These are phyloP conservation scores for Leccinum olivaceopallidum DNA, from an alignment of 768 basidiomycete genomes.

Conservation along the genomic window DNA sequence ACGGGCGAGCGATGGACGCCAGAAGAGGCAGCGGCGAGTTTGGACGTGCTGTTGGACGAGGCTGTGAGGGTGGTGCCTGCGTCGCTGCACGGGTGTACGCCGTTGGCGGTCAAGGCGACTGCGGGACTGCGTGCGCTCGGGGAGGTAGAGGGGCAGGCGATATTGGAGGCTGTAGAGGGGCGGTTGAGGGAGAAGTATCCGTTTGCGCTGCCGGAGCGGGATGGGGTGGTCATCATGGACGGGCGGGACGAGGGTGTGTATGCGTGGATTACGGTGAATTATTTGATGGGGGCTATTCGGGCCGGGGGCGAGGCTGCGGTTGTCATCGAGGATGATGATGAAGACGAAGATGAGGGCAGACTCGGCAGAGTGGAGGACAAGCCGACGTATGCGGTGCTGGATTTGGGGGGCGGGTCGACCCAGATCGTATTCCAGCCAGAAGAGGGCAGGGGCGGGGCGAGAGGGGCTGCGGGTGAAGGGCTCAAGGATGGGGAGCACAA, in stretches of 20 bases:
- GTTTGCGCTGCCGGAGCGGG: constrained; percentile 61
- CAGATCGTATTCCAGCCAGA: constrained; percentile 96
- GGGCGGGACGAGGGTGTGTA: constrained; percentile 97
- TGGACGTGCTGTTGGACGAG: constrained; percentile 79
- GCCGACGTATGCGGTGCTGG: constrained; percentile 84
- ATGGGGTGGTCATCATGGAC: constrained; percentile 88
- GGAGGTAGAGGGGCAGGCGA: constrained; percentile 58
- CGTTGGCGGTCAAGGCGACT: constrained; percentile 90
- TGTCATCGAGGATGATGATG: neutral
- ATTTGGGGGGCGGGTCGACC: constrained; percentile 95
- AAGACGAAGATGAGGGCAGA: neutral
- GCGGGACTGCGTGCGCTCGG: constrained; percentile 83
- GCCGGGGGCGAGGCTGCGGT: constrained; percentile 41
- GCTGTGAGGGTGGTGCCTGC: constrained; percentile 78
- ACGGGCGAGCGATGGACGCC: constrained; percentile 39
- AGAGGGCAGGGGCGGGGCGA: constrained; percentile 42
- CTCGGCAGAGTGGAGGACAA: neutral
- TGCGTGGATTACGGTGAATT: constrained; percentile 98
- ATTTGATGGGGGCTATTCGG: constrained; percentile 76
- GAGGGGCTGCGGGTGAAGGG: constrained; percentile 30
- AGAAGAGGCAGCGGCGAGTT: constrained; percentile 68
- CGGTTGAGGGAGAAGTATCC: constrained; percentile 61
- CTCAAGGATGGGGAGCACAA: constrained; percentile 88
- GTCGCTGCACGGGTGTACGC: constrained; percentile 64
- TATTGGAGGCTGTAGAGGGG: constrained; percentile 70